phyloP scores from a whole-genome alignment of 768 basidiomycete genomes.

The Rubroboletus satanas region DNA sequence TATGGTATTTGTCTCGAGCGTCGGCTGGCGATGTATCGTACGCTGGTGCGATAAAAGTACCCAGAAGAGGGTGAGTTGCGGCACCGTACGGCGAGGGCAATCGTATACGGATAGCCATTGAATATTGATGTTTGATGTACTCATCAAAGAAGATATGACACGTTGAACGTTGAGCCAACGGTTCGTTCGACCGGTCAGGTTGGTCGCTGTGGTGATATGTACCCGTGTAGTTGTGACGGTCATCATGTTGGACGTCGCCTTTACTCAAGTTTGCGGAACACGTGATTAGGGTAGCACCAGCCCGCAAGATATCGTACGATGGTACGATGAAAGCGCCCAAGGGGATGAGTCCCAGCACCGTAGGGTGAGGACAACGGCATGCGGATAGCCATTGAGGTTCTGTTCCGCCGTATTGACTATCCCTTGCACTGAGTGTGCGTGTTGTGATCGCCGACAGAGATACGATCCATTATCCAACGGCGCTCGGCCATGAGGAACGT shows the following conservation, averaged over 20 bases:
- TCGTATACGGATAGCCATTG: not conserved
- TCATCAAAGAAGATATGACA: not conserved
- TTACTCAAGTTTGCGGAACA: not conserved
- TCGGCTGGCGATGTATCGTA: not conserved
- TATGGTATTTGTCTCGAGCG: not conserved
- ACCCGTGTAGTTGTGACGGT: not conserved
- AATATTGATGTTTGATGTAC: not conserved
- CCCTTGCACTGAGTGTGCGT: constrained; percentile 2
- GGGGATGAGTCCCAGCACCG: not conserved
- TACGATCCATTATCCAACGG: not conserved
- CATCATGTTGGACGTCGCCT: not conserved
- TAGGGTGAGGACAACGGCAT: not conserved
- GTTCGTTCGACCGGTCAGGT: constrained; percentile 5
- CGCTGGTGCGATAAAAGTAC: not conserved
- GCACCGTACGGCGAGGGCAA: not conserved
- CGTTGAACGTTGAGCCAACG: not conserved
- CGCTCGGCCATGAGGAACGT: constrained; percentile 7
- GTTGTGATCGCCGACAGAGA: constrained; percentile 22
- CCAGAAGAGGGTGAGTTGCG: not conserved
- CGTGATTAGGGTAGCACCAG: not conserved
- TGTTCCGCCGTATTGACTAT: not conserved
- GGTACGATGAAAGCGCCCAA: not conserved
- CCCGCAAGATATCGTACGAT: not conserved
- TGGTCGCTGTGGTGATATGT: not conserved
- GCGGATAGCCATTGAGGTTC: constrained; percentile 1